These are phyloP conservation scores for Simmondsia chinensis DNA, from an alignment of 148 eudicot genomes.

Conservation along the genomic window DNA sequence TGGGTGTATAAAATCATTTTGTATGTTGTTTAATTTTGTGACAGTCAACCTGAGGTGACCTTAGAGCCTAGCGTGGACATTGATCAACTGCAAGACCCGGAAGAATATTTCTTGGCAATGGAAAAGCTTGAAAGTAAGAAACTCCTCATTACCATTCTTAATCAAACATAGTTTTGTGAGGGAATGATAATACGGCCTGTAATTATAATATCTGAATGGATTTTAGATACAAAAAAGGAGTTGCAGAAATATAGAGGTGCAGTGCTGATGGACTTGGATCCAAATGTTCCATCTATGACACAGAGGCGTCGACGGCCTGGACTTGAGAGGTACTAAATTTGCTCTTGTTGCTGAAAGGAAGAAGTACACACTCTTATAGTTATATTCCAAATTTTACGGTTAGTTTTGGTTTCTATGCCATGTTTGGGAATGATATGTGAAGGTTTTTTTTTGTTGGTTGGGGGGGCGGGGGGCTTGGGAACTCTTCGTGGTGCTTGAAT, in stretches of 20 bases:
- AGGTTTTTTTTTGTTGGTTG: too few species aligned
- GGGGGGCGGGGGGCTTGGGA: too few species aligned
- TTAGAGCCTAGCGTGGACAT: conserved; percentile 22
- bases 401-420: too few species aligned
- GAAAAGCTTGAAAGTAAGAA: conserved; percentile 51
- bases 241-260: conserved; percentile 35
- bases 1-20: not conserved
- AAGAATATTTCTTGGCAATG: conserved; percentile 34
- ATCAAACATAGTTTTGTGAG: not conserved
- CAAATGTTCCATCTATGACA: conserved; percentile 11
- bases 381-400: too few species aligned
- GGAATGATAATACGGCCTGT: not conserved
- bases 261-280: conserved; percentile 17
- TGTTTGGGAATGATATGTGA: too few species aligned
- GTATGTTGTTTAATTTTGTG: not conserved
- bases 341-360: too few species aligned
- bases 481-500: too few species aligned
- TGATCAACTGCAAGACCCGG: conserved; percentile 35
- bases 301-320: conserved; percentile 44
- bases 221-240: conserved; percentile 50
- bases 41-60: conserved; percentile 34
- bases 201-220: conserved; percentile 11
- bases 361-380: too few species aligned
- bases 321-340: conserved; percentile 40
- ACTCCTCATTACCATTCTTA: not conserved